Evolutionary conservation across 306 rosid genomes (phyloP), one percentile per base, ranked within the genome.

Genomic region (Hippophae tibetana): DNA sequence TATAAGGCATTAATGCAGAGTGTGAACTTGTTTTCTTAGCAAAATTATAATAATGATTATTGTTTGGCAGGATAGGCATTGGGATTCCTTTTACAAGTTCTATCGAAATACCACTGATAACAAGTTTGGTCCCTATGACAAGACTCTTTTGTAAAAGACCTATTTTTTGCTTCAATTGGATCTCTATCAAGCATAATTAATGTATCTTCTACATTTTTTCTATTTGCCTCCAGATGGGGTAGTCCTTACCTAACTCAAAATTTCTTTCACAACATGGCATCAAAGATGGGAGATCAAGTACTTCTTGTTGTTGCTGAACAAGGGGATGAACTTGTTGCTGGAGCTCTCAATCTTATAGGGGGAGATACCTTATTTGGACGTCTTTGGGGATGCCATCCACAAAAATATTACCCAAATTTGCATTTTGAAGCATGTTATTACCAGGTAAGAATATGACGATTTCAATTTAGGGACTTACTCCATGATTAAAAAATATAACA

Each of bases 381-480:
- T 57, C 81, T 90, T 51, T 90, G 96, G 98, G 98, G 98, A 18
- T 85, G 98, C 68, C 82, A 58, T 26, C 86, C 90, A n/a, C 70
- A 53, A 52, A 64, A 77, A 56, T 81, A 85, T 75, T 90, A 83
- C 67, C 98, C 96, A 56, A 74, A 94, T 72, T 69, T 87, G 74
- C 98, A 90, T 79, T 90, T 90, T 78, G 98, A 90, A 82, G 90
- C 98, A 53, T 90, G 98, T 64, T 90, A 90, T 71, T 90, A 90
- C 78, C 98, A 90, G 98, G 98, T 90, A 27, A 54, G 13, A 25
- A 41, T 52, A 41, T 45, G 6, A 58, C 27, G n/a, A 14, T 54
- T 54, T 61, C 52, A 44, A 25, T 51, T 45, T 13, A n/a, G 40
- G 31, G 46, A 11, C 18, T 38, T 38, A 9, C 27, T 13, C 0